Evolutionary conservation across 495 filamentous ascomycete genomes (phyloP).

Genomic region (Aspergillus incahuasiensis): DNA sequence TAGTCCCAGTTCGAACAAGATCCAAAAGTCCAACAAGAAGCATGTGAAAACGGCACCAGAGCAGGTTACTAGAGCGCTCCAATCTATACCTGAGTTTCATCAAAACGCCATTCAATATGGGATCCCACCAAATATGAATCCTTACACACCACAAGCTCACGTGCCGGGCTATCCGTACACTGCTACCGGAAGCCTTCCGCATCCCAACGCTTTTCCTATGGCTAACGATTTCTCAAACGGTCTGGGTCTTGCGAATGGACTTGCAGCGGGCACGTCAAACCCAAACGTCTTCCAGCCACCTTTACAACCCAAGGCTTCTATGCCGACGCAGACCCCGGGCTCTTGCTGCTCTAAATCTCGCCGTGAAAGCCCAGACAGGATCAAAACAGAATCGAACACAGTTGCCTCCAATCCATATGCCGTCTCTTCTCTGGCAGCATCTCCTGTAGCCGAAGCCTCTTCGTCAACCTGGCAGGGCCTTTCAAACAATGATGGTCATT

Average conservation of each 20-base stretch:
- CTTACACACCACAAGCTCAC: slow-evolving; percentile 9
- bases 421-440: background rate
- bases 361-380: background rate
- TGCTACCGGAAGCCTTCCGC: background rate
- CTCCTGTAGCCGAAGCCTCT: background rate
- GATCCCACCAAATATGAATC: slow-evolving; percentile 6
- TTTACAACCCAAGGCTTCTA: background rate
- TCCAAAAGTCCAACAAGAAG: slow-evolving; percentile 27
- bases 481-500: background rate
- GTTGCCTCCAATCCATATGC: background rate
- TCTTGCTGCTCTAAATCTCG: slow-evolving; percentile 33
- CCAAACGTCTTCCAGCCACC: slow-evolving; percentile 23
- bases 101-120: slow-evolving; percentile 19
- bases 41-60: slow-evolving; percentile 24
- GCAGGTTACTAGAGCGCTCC: slow-evolving; percentile 27
- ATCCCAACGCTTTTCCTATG: background rate
- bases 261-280: slow-evolving; percentile 22
- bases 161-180: background rate
- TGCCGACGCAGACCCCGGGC: slow-evolving; percentile 11
- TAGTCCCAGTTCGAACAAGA: slow-evolving; percentile 19
- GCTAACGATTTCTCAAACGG: background rate
- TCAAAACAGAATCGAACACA: background rate
- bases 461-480: background rate
- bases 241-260: background rate
- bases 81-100: slow-evolving; percentile 18